Evolutionary conservation across 1,284 basidiomycete species (phyloP).

Genomic region (Malassezia equina): DNA sequence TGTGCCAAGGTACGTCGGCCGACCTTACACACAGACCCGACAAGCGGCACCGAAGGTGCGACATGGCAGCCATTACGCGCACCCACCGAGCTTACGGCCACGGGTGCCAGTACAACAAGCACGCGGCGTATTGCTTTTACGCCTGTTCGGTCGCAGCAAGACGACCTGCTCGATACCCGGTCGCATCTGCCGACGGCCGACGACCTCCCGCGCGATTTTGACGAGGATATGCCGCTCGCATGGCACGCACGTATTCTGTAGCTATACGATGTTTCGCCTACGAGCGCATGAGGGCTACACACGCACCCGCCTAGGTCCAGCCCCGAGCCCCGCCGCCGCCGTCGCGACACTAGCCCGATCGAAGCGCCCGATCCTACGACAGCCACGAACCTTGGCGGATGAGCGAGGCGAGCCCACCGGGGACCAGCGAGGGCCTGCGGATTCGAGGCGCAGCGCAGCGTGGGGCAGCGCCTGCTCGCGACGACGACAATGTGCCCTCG

Average conservation of each 20-base stretch:
- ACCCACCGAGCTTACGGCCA: neutral
- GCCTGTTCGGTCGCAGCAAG: neutral
- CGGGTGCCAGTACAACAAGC: slow-evolving; percentile 6
- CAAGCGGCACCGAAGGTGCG: neutral
- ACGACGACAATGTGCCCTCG: neutral
- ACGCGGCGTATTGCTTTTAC: slow-evolving; percentile 9
- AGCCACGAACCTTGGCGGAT: neutral
- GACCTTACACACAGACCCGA: neutral
- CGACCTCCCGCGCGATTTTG: neutral
- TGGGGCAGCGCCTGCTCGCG: neutral
- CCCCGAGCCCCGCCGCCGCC: too few species aligned
- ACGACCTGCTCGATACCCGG: neutral
- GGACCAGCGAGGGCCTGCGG: neutral
- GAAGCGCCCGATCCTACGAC: neutral
- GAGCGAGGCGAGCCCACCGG: neutral
- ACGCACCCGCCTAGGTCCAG: too few species aligned
- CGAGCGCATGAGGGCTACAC: too few species aligned
- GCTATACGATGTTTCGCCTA: neutral
- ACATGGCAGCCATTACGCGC: neutral
- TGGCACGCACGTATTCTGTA: neutral
- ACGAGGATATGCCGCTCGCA: slow-evolving; percentile 7
- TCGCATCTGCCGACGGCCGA: neutral
- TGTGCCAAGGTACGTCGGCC: neutral
- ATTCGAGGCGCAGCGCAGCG: neutral
- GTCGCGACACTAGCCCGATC: neutral